Evolutionary conservation across 2,329 filamentous ascomycete genomes (phyloP), one percentile per base, ranked within the genome.

Genomic region (Nemania sp.): DNA sequence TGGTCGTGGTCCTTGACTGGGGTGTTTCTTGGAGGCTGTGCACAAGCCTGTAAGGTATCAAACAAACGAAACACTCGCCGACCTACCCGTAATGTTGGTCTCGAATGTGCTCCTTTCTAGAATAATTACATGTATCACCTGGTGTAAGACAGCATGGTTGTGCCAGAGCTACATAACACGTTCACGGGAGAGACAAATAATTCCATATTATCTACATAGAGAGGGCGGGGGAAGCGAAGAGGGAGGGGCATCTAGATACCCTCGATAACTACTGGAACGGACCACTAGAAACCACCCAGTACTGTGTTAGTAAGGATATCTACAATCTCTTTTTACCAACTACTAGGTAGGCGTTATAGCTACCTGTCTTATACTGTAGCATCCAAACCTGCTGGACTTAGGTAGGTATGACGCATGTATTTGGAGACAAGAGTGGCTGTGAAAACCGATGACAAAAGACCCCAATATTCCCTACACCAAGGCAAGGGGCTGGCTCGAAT

Each of bases 391-490:
- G 41, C 41, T 45, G 20, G 41, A 8, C 41, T 45, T 45, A 45
- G 41, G 18, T 20, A n/a, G 41, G 41, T 59, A 67, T 67, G 64
- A 59, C 64, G 64, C 64, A 59, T 45, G 47, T 24, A 10, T 58
- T 35, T 18, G 52, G 65, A 63, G 64, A 53, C 35, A n/a, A 38
- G 38, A 27, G 65, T 63, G 65, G 65, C 65, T 67, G 60, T 67
- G 65, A 55, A 35, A 29, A 45, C 26, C 6, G 60, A 67, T 59
- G 54, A 64, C 60, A 67, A 59, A 64, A 63, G 22, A 41, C 38
- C 64, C 56, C 49, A 54, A 35, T 20, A 35, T 24, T 18, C 8
- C 24, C 26, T 27, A 18, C 41, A n/a, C n/a, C n/a, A n/a, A n/a
- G n/a, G n/a, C n/a, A n/a, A n/a, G n/a, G n/a, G n/a, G n/a, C n/a